A percentile compares a stretch with the other conserved stretches of the same genome.
Conservation (phyloP, 352 stramenopile genomes). For the Aphanomyces astaci region DNA sequence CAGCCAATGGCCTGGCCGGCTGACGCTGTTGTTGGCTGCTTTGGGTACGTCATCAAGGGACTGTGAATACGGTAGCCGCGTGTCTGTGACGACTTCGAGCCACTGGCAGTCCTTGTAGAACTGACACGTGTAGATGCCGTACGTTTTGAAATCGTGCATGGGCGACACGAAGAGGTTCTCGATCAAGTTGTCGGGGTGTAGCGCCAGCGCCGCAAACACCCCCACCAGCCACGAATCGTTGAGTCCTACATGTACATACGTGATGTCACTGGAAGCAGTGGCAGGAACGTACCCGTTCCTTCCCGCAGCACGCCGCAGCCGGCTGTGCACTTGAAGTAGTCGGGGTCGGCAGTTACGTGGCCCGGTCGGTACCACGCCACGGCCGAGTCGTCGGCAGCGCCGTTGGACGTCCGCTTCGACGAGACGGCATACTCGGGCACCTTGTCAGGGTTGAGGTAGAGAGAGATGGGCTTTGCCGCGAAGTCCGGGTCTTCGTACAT, state of each 20-base stretch:
- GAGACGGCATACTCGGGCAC: conserved; percentile 49
- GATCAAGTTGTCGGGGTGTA: conserved; percentile 77
- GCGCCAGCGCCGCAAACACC: conserved; percentile 70
- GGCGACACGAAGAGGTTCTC: conserved; percentile 88
- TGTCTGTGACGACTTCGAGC: conserved; percentile 85
- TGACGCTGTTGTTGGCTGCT: conserved; percentile 23
- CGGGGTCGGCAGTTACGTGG: conserved; percentile 62
- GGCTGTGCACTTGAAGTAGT: conserved; percentile 76
- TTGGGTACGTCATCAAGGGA: conserved; percentile 38
- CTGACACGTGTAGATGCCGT: conserved; percentile 84
- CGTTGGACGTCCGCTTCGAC: conserved; percentile 4
- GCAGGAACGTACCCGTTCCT: conserved; percentile 28
- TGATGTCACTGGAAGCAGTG: conserved; percentile 19
- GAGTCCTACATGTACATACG: conserved; percentile 24
- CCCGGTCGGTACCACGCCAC: conserved; percentile 59
- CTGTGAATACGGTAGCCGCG: conserved; percentile 61
- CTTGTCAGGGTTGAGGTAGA: conserved; percentile 53
- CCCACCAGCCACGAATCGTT: conserved; percentile 82
- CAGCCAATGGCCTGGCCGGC: conserved; percentile 39
- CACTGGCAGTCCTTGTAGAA: conserved; percentile 89
- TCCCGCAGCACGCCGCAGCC: conserved; percentile 54
- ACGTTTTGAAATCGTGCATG: conserved; percentile 67
- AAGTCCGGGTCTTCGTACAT: conserved; percentile 63
- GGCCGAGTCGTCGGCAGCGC: conserved; percentile 6
- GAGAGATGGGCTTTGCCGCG: conserved; percentile 30